phyloP scores from a whole-genome alignment of 2,329 filamentous ascomycete genomes.

The Fusarium sp. region DNA sequence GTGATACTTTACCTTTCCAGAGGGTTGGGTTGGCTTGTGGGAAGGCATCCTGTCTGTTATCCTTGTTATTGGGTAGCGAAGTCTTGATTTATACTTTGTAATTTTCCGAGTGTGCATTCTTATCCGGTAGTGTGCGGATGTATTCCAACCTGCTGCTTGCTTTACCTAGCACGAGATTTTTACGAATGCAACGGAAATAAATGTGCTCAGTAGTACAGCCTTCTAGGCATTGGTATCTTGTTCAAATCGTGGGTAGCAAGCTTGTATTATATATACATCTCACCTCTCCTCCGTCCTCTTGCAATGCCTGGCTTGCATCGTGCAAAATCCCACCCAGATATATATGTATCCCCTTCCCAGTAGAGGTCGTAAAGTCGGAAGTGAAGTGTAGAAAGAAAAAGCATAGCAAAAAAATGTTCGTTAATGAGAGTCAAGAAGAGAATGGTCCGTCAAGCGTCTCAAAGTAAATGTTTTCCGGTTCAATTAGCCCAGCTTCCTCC shows the following conservation, averaged over 20 bases:
- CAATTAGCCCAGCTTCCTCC: conserved; percentile 34
- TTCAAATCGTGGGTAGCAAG: conserved; percentile 38
- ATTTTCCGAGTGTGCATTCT: too few species aligned
- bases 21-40: too few species aligned
- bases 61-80: too few species aligned
- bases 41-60: too few species aligned
- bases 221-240: conserved; percentile 38
- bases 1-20: too few species aligned
- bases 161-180: neutral
- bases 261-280: conserved; percentile 43
- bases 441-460: conserved; percentile 41
- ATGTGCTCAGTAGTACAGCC: conserved; percentile 16
- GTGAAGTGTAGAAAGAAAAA: conserved; percentile 14
- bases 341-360: conserved; percentile 29
- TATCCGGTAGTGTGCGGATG: too few species aligned
- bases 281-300: conserved; percentile 3
- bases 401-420: conserved; percentile 23
- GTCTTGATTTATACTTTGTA: too few species aligned
- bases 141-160: too few species aligned
- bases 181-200: neutral
- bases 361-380: conserved; percentile 36
- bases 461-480: conserved; percentile 29
- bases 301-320: conserved; percentile 6
- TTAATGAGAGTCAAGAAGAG: conserved; percentile 43
- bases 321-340: conserved; percentile 26